Base-by-base conservation (phyloP, 208 protist species). In the Trypanosoma vivax region DNA sequence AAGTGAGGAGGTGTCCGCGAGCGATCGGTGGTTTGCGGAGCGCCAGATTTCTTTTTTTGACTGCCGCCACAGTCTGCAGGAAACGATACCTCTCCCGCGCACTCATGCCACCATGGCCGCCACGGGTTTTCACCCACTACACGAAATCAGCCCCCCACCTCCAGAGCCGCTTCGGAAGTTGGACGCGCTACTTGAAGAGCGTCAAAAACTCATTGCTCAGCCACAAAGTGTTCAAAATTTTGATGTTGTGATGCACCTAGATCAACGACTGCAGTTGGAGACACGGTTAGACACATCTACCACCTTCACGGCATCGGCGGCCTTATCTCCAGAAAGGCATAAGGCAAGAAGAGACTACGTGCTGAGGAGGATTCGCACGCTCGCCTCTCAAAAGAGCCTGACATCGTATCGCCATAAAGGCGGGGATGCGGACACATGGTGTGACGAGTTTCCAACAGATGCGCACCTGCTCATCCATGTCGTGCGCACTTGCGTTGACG, bases 391-490 rank as follows among this genome's bases (percentile, higher is more conserved):
- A 43, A 74, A 67, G 16, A 64, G 56, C 2, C 55, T 81, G 7
- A 51, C 69, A 13, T 83, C 72, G 21, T 83, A 78, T 57, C 58
- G 72, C 39, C 43, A 70, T 35, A 68, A 50, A 29, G 59, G 69
- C 23, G 83, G 78, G 16, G 75, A 84, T 40, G 38, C 51, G 1
- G 60, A 75, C 33, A 53, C 40, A 33, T 86, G 79, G 83, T 60
- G 73, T 28, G 57, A 70, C 23, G 65, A 60, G 24, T 75, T 79
- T 49, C 79, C 78, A 11, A 78, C 67, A 41, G 85, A 92, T 35
- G 76, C 85, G 9, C 78, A 89, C 58, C 51, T 92, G 23, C 66
- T 89, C 16, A 65, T 84, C n/a, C 85, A 92, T 66, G 61, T 92
- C 27, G 51, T 92, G 37, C 80, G 77, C 31, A 60, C 50, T 28